phyloP scores from a whole-genome alignment of 2,329 filamentous ascomycete species.

The Coleophoma cylindrospora region DNA sequence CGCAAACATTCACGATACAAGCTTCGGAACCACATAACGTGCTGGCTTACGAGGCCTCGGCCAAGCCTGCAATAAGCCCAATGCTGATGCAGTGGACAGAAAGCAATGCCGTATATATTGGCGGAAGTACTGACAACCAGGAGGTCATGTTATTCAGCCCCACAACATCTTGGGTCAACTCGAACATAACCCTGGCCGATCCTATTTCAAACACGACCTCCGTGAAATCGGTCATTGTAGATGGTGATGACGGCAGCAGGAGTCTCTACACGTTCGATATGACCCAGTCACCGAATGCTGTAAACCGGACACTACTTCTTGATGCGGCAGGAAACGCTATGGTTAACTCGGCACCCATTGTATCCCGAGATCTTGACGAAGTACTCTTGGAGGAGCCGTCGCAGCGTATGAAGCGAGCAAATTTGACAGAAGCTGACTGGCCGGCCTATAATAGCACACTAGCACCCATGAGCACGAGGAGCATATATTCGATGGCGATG shows the following conservation, averaged over 20 bases:
- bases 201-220: conserved; percentile 54
- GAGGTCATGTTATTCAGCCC: conserved; percentile 69
- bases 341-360: conserved; percentile 39
- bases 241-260: conserved; percentile 71
- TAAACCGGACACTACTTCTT: conserved; percentile 65
- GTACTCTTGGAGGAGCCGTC: background rate
- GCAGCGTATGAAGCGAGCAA: conserved; percentile 25
- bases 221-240: conserved; percentile 61
- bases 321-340: conserved; percentile 52
- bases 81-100: conserved; percentile 71
- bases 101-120: conserved; percentile 67
- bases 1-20: conserved; percentile 70
- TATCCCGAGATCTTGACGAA: conserved; percentile 5
- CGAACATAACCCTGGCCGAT: conserved; percentile 57
- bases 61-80: conserved; percentile 61
- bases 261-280: conserved; percentile 76
- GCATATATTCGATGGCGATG: conserved; percentile 67
- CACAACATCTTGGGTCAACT: conserved; percentile 58
- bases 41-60: conserved; percentile 49
- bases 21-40: conserved; percentile 62
- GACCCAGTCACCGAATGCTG: conserved; percentile 66
- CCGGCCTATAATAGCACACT: conserved; percentile 73
- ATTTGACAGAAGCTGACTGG: conserved; percentile 60
- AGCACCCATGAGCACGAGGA: conserved; percentile 60
- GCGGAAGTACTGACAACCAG: conserved; percentile 62